Evolutionary conservation across 176 grass and related monocot genomes (phyloP).

Genomic region (Cymbopogon citratus): DNA sequence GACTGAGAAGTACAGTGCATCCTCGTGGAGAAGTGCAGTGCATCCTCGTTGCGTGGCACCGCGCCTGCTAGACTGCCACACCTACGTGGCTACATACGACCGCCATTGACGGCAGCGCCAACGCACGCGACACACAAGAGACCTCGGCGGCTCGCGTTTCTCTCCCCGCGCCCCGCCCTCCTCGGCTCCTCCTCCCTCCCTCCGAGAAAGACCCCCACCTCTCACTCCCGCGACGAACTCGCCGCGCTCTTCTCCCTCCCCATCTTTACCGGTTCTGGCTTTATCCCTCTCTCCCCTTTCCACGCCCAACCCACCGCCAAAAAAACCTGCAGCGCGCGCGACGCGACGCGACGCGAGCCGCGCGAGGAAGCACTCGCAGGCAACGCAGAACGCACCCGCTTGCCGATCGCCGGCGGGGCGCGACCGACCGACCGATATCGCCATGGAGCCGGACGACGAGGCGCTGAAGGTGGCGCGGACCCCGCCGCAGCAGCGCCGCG

Average conservation of each 20-base stretch:
- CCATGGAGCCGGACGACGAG: constrained; percentile 34
- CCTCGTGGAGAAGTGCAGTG: no score
- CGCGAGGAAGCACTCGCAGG: neutral
- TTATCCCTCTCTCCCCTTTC: constrained; percentile 38
- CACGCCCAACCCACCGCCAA: neutral
- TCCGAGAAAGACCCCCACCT: constrained; percentile 23
- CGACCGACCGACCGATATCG: neutral
- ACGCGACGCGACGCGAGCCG: neutral
- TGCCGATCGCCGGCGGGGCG: neutral
- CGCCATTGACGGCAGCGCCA: no score
- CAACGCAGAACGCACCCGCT: neutral
- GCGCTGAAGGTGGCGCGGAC: constrained; percentile 6
- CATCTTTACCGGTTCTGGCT: constrained; percentile 44
- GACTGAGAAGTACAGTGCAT: no score
- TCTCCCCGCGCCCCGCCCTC: constrained; percentile 17
- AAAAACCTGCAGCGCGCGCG: neutral
- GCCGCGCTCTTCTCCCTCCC: constrained; percentile 39
- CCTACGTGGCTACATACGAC: no score
- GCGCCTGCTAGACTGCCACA: no score
- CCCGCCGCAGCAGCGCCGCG: constrained; percentile 33
- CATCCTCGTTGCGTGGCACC: no score
- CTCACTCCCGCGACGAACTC: constrained; percentile 30
- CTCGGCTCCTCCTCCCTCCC: constrained; percentile 3
- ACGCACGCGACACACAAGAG: no score
- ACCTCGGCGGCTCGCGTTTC: neutral